phyloP scores from a whole-genome alignment of 352 stramenopile genomes.

The Phytophthora chlamydospora region DNA sequence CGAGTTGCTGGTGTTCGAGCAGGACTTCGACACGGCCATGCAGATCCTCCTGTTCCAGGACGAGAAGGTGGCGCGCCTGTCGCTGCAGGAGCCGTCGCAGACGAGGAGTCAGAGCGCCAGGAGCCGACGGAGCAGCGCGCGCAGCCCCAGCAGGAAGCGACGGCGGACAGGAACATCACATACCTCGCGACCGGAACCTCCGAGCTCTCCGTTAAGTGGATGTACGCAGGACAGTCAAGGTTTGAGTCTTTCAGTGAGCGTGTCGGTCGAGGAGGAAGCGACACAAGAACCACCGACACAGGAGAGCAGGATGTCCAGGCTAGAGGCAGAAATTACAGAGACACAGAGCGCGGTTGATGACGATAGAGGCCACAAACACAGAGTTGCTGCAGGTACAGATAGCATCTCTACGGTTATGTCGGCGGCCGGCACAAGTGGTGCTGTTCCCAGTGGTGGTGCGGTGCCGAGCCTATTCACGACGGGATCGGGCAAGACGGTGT shows the following conservation, averaged over 20 bases:
- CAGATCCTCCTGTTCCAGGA: slow-evolving; percentile 67
- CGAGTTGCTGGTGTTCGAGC: slow-evolving; percentile 55
- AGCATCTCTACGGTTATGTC: not conserved
- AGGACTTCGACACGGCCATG: slow-evolving; percentile 76
- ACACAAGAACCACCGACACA: not conserved
- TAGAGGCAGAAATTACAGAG: not conserved
- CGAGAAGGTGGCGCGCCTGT: slow-evolving; percentile 47
- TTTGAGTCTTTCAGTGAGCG: slow-evolving; percentile 3
- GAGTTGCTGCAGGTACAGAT: not conserved
- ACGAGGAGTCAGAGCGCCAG: slow-evolving; percentile 18
- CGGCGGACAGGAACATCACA: slow-evolving; percentile 9
- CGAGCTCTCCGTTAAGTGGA: not conserved
- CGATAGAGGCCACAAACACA: not conserved
- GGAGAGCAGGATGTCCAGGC: not conserved
- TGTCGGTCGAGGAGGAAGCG: not conserved
- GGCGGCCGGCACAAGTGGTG: not conserved
- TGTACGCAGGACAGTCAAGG: slow-evolving; percentile 3
- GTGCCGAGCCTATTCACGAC: no score
- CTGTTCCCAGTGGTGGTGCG: not conserved
- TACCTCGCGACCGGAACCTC: slow-evolving; percentile 3
- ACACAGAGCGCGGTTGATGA: not conserved
- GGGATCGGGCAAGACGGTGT: slow-evolving; percentile 27
- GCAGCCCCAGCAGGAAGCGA: slow-evolving; percentile 17
- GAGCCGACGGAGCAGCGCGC: slow-evolving; percentile 11
- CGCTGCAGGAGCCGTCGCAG: slow-evolving; percentile 32